Conservation (phyloP, 2,329 filamentous ascomycete species). For the Fusarium praegraminearum region DNA sequence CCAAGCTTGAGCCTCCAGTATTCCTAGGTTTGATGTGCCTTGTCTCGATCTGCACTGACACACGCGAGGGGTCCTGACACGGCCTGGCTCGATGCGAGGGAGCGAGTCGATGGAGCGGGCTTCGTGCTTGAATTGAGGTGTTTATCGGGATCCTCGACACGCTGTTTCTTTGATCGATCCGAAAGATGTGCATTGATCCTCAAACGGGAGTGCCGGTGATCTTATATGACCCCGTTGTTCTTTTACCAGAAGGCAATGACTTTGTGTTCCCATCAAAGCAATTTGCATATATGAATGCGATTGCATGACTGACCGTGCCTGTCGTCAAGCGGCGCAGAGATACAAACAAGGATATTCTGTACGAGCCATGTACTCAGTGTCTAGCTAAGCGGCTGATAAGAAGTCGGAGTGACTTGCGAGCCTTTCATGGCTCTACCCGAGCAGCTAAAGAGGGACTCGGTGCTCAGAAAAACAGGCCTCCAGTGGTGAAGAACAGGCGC, state of each 20-base stretch:
- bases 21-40: constrained; percentile 1
- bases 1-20: constrained; percentile 19
- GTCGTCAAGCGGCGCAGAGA: constrained; percentile 31
- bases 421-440: constrained; percentile 29
- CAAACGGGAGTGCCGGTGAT: constrained; percentile 37
- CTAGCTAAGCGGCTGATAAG: constrained; percentile 15
- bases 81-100: not conserved
- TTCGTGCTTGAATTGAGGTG: not conserved
- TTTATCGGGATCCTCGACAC: not conserved
- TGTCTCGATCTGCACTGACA: constrained; percentile 30
- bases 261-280: constrained; percentile 33
- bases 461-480: constrained; percentile 15
- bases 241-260: constrained; percentile 10
- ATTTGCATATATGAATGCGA: constrained; percentile 26
- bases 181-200: constrained; percentile 1
- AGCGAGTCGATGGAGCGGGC: not conserved
- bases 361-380: constrained; percentile 33
- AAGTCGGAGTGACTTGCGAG: constrained; percentile 36
- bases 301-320: constrained; percentile 28
- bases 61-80: constrained; percentile 24
- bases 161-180: constrained; percentile 1
- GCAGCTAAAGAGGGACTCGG: constrained; percentile 30
- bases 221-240: constrained; percentile 40
- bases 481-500: not conserved
- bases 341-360: constrained; percentile 34